A percentile compares a stretch with the other conserved stretches of the same genome.
These are phyloP conservation scores for Cynara cardunculus DNA, from an alignment of 129 eudicot species.

Conservation along the genomic window DNA sequence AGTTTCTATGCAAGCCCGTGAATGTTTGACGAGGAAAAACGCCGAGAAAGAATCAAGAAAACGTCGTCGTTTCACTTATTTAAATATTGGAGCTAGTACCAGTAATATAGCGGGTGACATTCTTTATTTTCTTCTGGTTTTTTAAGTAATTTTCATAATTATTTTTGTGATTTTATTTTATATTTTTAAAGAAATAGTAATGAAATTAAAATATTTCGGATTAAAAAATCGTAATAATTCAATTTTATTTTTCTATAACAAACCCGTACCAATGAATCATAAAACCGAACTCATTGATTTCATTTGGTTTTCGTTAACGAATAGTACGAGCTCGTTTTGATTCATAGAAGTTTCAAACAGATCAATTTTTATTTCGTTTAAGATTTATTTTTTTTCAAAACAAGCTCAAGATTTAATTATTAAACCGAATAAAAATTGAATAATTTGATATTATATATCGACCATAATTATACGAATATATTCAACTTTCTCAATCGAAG, in stretches of 20 bases:
- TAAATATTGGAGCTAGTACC: conserved; percentile 5
- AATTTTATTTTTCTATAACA: not conserved
- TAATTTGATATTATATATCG: too few species aligned
- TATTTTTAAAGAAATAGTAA: conserved; percentile 9
- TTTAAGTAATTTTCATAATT: not conserved
- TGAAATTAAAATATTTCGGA: not conserved
- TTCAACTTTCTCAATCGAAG: too few species aligned
- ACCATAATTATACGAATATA: too few species aligned
- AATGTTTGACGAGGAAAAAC: conserved; percentile 30
- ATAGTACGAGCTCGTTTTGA: not conserved
- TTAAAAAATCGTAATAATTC: not conserved
- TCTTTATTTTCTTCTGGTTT: conserved; percentile 1
- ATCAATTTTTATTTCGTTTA: too few species aligned
- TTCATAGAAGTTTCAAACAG: too few species aligned
- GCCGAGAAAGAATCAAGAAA: too few species aligned
- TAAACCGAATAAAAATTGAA: too few species aligned
- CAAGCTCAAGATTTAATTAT: too few species aligned
- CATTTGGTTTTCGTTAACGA: not conserved
- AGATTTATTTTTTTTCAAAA: too few species aligned
- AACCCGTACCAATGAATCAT: not conserved
- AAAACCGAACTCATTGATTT: too few species aligned
- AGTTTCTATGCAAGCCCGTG: conserved; percentile 79
- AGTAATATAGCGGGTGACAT: conserved; percentile 16
- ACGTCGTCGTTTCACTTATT: not conserved
- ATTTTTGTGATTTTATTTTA: conserved; percentile 3